Evolutionary conservation across 345 rosid genomes (phyloP), one percentile per base, ranked within the genome.

Genomic region (Citrus trifoliata): DNA sequence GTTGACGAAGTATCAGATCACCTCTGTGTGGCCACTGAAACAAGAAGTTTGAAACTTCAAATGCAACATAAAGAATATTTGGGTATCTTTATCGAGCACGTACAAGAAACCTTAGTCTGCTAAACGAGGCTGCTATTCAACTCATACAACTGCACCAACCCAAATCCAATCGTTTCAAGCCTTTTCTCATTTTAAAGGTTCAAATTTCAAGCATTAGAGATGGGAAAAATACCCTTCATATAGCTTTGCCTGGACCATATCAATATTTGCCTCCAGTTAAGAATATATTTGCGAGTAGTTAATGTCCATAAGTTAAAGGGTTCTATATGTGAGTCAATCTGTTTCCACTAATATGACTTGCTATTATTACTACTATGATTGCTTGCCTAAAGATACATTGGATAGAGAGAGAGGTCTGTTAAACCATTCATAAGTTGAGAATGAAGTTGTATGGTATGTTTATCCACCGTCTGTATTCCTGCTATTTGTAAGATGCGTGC

Each of bases 141-240:
- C 59, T 24, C 22, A 7, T 67, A 55, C 48, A 77, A 76, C 61
- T 16, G 46, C 21, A 32, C 67, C 66, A 58, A 66, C 74, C 66
- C 62, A 76, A 2, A 58, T 42, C 64, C 55, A 19, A 56, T 53
- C 48, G 48, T 28, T 59, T 75, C 48, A 24, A 24, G 64, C 19
- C 5, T 37, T 42, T 66, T 66, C 58, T 46, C 62, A 53, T 25
- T 65, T 72, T 60, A 48, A 51, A 42, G 55, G 56, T 38, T 73
- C 37, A 71, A 67, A 82, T 38, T n/a, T 60, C 38, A 78, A 77
- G 61, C 73, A 66, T 37, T 46, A 38, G 22, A 24, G 72, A 67
- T 63, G 62, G 51, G 74, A 69, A 30, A 22, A 56, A 32, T 27
- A 67, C 61, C 30, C 30, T 35, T 33, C 51, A 12, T 42, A 25